phyloP scores from a whole-genome alignment of 345 rosid species.

The Euphorbia tirucalli region DNA sequence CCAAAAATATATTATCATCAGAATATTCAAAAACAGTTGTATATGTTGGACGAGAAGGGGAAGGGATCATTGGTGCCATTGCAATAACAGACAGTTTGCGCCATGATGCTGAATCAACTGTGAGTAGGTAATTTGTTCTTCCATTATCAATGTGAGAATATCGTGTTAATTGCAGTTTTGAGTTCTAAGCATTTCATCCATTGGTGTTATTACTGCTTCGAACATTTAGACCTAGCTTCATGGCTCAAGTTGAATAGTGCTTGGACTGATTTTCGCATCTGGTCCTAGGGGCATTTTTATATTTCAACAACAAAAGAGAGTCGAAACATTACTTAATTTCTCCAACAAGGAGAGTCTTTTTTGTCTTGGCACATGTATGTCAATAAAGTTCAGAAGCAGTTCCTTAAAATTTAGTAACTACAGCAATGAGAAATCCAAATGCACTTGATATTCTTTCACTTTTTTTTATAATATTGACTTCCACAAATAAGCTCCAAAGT shows the following conservation, averaged over 20 bases:
- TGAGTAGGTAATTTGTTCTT: slow-evolving; percentile 51
- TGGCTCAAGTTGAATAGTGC: background rate
- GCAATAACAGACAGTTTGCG: slow-evolving; percentile 77
- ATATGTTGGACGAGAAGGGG: slow-evolving; percentile 82
- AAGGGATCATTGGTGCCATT: slow-evolving; percentile 88
- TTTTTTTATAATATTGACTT: background rate
- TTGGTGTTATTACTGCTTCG: background rate
- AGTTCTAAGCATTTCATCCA: background rate
- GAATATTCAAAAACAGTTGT: slow-evolving; percentile 75
- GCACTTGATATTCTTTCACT: background rate
- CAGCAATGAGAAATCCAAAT: background rate
- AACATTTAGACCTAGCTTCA: background rate
- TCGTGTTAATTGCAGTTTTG: background rate
- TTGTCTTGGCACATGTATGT: background rate
- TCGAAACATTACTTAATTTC: background rate
- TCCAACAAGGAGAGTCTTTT: background rate
- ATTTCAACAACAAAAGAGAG: too few relatives aligned
- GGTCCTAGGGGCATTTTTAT: background rate
- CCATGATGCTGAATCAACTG: slow-evolving; percentile 74
- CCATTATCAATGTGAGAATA: background rate
- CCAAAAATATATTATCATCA: slow-evolving; percentile 38
- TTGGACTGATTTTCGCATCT: background rate
- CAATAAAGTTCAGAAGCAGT: background rate
- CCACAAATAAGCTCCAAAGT: background rate
- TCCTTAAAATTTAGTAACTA: background rate